These are phyloP conservation scores for Murraya paniculata DNA, from an alignment of 345 rosid species.

Conservation along the genomic window DNA sequence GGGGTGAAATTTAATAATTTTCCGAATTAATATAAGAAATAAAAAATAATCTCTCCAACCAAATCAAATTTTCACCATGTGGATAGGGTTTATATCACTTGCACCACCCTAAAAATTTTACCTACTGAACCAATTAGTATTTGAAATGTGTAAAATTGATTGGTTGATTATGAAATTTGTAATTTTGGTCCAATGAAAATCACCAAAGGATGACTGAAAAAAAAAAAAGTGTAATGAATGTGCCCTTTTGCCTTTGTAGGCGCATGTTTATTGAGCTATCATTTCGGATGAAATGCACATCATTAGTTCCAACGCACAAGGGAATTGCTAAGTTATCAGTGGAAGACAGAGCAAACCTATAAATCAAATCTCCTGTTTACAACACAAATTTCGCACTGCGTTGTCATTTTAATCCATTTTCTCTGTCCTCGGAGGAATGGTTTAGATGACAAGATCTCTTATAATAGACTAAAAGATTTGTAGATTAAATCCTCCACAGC, in stretches of 20 bases:
- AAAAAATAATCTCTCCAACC: too few relatives aligned
- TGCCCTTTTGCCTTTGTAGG: background rate
- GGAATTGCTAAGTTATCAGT: background rate
- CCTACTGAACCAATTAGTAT: background rate
- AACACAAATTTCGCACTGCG: background rate
- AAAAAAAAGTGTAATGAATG: background rate
- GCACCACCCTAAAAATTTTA: too few relatives aligned
- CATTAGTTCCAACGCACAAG: background rate
- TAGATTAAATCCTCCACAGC: background rate
- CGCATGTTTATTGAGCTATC: background rate
- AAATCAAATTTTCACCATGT: too few relatives aligned
- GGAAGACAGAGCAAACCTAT: slow-evolving; percentile 5
- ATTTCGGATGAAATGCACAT: background rate
- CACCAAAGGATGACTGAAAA: background rate
- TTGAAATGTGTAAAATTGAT: background rate
- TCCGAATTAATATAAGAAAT: too few relatives aligned
- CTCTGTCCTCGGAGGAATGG: background rate
- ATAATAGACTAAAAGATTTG: background rate
- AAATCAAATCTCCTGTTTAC: background rate
- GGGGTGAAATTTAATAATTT: too few relatives aligned
- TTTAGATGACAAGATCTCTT: background rate
- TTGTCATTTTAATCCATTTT: background rate
- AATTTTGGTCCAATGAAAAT: background rate
- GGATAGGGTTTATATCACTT: too few relatives aligned
- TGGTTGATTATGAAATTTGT: background rate